These are phyloP conservation scores for Aspergillus floridensis DNA, from an alignment of 2,329 filamentous ascomycete species.

Conservation along the genomic window DNA sequence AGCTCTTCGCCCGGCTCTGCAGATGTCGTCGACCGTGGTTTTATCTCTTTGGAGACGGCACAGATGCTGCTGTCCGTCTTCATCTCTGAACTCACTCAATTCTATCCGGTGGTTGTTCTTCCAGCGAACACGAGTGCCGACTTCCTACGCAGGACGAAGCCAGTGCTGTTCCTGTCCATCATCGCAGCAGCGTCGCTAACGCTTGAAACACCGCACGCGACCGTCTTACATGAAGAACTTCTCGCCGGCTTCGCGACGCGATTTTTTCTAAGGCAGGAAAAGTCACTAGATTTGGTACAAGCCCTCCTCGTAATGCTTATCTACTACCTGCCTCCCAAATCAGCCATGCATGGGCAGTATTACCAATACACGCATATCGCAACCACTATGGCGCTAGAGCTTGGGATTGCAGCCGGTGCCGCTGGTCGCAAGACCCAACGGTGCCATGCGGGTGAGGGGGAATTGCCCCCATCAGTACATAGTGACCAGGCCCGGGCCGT, in stretches of 20 bases:
- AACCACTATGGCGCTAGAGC: slow-evolving; percentile 21
- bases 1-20: neutral
- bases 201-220: neutral
- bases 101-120: neutral
- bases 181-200: neutral
- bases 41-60: neutral
- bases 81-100: neutral
- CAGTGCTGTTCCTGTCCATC: slow-evolving; percentile 5
- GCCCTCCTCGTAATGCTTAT: slow-evolving; percentile 49
- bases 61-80: slow-evolving; percentile 1
- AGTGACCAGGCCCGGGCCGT: slow-evolving; percentile 1
- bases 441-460: neutral
- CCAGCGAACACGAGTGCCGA: neutral
- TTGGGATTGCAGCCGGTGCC: neutral
- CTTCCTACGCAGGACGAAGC: neutral
- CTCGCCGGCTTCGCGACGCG: neutral
- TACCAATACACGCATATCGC: slow-evolving; percentile 54
- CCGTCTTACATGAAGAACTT: neutral
- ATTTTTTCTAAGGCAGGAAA: slow-evolving; percentile 4
- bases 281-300: slow-evolving; percentile 37
- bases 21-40: slow-evolving; percentile 1
- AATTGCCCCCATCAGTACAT: neutral
- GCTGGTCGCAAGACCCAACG: neutral
- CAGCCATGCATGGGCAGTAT: slow-evolving; percentile 49
- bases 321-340: slow-evolving; percentile 51